Percentiles rank a stretch among this genome's conserved stretches.
phyloP scores from a whole-genome alignment of 2,329 filamentous ascomycete species.

The Clonostachys chloroleuca region DNA sequence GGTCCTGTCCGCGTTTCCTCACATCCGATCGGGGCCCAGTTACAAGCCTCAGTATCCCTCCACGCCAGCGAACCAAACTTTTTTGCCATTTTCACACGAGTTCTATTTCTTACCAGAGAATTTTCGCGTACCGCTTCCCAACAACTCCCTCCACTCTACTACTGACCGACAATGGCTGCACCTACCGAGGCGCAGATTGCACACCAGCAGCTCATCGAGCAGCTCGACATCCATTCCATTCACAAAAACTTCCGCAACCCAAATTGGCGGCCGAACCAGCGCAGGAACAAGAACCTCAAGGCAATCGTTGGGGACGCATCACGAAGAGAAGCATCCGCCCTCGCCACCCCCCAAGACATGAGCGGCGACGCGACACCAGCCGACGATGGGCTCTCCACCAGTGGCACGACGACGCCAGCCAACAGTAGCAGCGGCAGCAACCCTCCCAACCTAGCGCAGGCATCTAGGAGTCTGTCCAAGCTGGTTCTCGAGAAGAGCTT shows the following conservation, averaged over 20 bases:
- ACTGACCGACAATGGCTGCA: constrained; percentile 49
- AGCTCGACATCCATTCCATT: constrained; percentile 84
- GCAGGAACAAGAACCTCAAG: constrained; percentile 98
- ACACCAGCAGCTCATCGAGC: constrained; percentile 82
- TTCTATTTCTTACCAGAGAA: too few species aligned
- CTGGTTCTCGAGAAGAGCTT: constrained; percentile 83
- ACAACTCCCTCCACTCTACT: too few species aligned
- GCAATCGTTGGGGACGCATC: constrained; percentile 88
- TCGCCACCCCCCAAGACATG: constrained; percentile 71
- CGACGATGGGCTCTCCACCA: constrained; percentile 51
- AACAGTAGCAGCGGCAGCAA: constrained; percentile 25
- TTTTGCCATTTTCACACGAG: too few species aligned
- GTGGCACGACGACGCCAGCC: constrained; percentile 53
- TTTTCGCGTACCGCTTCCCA: too few species aligned
- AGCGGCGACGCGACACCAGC: constrained; percentile 69
- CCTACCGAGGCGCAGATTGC: constrained; percentile 71
- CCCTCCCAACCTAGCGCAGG: constrained; percentile 78
- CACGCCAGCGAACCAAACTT: too few species aligned
- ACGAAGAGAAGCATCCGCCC: constrained; percentile 82
- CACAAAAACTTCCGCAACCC: constrained; percentile 88
- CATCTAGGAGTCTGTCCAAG: constrained; percentile 79
- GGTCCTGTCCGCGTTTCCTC: too few species aligned
- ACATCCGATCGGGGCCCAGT: too few species aligned
- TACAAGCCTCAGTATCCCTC: too few species aligned
- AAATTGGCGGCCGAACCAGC: constrained; percentile 86